Evolutionary conservation across 2,329 filamentous ascomycete species (phyloP).

Genomic region (Aspergillus arachidicola): DNA sequence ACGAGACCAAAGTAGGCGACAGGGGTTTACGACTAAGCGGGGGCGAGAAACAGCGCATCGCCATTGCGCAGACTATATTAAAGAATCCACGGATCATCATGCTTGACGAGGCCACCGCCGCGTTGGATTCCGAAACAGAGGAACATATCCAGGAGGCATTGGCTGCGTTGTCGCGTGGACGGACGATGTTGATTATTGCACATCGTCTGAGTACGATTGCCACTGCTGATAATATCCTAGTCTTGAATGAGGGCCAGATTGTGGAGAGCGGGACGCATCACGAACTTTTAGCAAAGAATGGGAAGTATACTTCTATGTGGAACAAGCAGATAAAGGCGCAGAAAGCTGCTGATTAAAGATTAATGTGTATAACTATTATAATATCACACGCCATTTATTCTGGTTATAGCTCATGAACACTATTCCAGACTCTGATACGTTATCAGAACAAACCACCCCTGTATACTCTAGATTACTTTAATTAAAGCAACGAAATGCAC

Average conservation of each 20-base stretch:
- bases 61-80: constrained; percentile 92
- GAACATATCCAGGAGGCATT: constrained; percentile 90
- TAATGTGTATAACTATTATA: too few species aligned
- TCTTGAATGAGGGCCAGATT: constrained; percentile 75
- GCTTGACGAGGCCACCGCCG: constrained; percentile 89
- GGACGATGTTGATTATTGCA: constrained; percentile 93
- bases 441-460: too few species aligned
- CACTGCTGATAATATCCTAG: constrained; percentile 81
- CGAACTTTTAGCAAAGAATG: constrained; percentile 69
- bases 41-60: constrained; percentile 90
- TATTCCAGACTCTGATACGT: too few species aligned
- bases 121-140: constrained; percentile 87
- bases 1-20: constrained; percentile 88
- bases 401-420: too few species aligned
- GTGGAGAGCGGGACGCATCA: constrained; percentile 80
- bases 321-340: constrained; percentile 82
- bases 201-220: constrained; percentile 85
- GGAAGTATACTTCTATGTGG: constrained; percentile 85
- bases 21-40: constrained; percentile 84
- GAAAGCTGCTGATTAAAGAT: constrained; percentile 53
- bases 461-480: too few species aligned
- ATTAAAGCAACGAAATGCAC: too few species aligned
- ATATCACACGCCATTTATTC: too few species aligned
- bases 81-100: constrained; percentile 87
- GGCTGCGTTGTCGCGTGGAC: constrained; percentile 75